Evolutionary conservation across 2,329 filamentous ascomycete genomes (phyloP).

Genomic region (Exophiala aquamarina): DNA sequence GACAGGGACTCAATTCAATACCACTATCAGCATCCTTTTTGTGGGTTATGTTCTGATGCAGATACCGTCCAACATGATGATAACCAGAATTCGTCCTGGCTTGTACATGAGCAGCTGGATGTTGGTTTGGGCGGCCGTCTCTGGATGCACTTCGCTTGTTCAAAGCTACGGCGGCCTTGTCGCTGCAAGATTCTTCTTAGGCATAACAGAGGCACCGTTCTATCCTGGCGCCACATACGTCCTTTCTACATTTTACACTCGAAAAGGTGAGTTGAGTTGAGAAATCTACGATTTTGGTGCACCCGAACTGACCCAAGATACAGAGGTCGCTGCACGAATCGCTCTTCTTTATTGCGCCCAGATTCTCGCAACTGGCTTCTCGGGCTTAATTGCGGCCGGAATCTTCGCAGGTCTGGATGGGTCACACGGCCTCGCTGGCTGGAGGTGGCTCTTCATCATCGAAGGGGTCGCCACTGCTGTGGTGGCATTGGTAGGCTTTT

Average conservation of each 20-base stretch:
- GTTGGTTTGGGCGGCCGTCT: constrained; percentile 36
- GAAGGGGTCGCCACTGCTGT: constrained; percentile 53
- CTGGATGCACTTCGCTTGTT: constrained; percentile 34
- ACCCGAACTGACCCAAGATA: background rate
- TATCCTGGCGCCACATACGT: constrained; percentile 42
- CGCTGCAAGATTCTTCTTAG: constrained; percentile 41
- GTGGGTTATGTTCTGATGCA: constrained; percentile 29
- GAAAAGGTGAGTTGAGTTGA: constrained; percentile 44
- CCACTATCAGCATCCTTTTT: constrained; percentile 28
- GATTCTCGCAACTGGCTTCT: constrained; percentile 61
- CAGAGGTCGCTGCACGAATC: constrained; percentile 46
- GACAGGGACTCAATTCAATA: constrained; percentile 32
- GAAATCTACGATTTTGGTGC: background rate
- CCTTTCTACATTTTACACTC: constrained; percentile 50
- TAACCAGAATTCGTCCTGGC: constrained; percentile 38
- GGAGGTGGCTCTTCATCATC: constrained; percentile 59
- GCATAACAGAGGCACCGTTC: constrained; percentile 44
- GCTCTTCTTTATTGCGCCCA: constrained; percentile 60
- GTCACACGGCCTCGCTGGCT: constrained; percentile 54
- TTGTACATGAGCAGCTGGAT: constrained; percentile 42
- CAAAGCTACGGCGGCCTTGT: constrained; percentile 43
- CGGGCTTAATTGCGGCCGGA: constrained; percentile 54
- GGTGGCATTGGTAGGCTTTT: constrained; percentile 41
- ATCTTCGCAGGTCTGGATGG: constrained; percentile 55
- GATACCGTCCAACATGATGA: constrained; percentile 29